Evolutionary conservation across 1,139 yeast genomes (phyloP).

Genomic region (Arxiozyma telluris): DNA sequence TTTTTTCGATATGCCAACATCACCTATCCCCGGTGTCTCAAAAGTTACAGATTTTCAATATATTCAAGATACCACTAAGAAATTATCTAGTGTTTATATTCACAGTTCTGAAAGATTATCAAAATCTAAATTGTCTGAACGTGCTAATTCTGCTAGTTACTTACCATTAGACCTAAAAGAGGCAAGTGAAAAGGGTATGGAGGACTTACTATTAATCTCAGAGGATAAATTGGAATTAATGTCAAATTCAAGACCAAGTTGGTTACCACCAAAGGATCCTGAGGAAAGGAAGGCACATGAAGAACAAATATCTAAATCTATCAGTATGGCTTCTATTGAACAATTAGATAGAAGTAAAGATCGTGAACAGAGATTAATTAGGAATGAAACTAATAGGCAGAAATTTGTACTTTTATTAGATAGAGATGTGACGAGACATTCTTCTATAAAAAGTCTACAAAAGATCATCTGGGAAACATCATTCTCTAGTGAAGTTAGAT

Average conservation of each 20-base stretch:
- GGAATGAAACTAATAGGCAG: conserved; percentile 32
- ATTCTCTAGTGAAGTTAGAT: conserved; percentile 32
- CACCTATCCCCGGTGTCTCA: conserved; percentile 34
- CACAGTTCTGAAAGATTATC: conserved; percentile 33
- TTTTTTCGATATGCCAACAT: conserved; percentile 31
- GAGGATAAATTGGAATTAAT: conserved; percentile 35
- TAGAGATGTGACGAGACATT: conserved; percentile 29
- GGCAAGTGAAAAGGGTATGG: conserved; percentile 36
- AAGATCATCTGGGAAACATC: conserved; percentile 36
- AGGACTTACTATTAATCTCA: conserved; percentile 41
- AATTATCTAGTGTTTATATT: conserved; percentile 37
- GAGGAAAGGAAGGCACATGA: conserved; percentile 37
- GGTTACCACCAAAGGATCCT: conserved; percentile 43
- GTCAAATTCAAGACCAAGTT: conserved; percentile 41
- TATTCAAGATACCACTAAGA: conserved; percentile 36
- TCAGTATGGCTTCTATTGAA: conserved; percentile 33
- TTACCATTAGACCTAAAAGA: conserved; percentile 32
- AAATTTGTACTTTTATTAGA: conserved; percentile 25
- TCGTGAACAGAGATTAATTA: conserved; percentile 27
- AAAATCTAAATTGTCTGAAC: conserved; percentile 31
- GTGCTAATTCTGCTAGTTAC: conserved; percentile 31
- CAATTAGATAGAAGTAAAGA: conserved; percentile 29
- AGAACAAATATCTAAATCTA: conserved; percentile 34
- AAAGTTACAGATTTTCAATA: conserved; percentile 29
- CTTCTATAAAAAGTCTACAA: conserved; percentile 34